Conservation (phyloP, 768 basidiomycete genomes). For the Leccinum arenicola region DNA sequence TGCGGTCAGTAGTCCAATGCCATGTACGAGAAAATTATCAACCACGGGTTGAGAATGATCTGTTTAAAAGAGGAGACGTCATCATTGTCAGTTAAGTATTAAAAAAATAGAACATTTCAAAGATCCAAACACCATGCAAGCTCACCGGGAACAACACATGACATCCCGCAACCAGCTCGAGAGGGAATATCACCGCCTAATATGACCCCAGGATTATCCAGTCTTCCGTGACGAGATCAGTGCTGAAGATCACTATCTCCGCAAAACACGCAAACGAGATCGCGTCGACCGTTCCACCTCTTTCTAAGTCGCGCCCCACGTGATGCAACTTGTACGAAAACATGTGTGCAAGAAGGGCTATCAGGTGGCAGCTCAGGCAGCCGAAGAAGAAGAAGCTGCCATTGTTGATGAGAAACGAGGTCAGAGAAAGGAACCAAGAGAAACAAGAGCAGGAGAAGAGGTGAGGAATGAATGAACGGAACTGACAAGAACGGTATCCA, state of each 20-base stretch:
- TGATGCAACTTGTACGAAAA: conserved; percentile 53
- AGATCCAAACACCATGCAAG: conserved; percentile 17
- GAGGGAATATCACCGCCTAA: conserved; percentile 79
- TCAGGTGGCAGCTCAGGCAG: too few species aligned
- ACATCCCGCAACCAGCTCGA: conserved; percentile 62
- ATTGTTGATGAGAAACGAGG: not conserved
- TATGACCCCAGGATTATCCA: conserved; percentile 61
- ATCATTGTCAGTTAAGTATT: not conserved
- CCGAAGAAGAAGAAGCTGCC: conserved; percentile 34
- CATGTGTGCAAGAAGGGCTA: conserved; percentile 55
- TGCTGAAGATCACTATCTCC: conserved; percentile 55
- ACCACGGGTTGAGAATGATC: too few species aligned
- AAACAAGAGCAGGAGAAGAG: not conserved
- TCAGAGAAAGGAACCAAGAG: not conserved
- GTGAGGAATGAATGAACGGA: not conserved
- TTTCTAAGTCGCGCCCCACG: conserved; percentile 67
- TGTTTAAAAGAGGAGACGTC: not conserved
- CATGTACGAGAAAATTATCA: conserved; percentile 53
- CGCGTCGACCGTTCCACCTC: conserved; percentile 76
- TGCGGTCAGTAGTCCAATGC: not conserved
- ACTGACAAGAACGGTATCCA: conserved; percentile 37
- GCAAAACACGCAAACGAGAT: conserved; percentile 50
- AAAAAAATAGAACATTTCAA: not conserved
- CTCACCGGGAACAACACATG: conserved; percentile 76
- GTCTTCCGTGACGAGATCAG: conserved; percentile 48